Base-by-base conservation (phyloP, 495 filamentous ascomycete genomes). In the Talaromyces nanjingensis region DNA sequence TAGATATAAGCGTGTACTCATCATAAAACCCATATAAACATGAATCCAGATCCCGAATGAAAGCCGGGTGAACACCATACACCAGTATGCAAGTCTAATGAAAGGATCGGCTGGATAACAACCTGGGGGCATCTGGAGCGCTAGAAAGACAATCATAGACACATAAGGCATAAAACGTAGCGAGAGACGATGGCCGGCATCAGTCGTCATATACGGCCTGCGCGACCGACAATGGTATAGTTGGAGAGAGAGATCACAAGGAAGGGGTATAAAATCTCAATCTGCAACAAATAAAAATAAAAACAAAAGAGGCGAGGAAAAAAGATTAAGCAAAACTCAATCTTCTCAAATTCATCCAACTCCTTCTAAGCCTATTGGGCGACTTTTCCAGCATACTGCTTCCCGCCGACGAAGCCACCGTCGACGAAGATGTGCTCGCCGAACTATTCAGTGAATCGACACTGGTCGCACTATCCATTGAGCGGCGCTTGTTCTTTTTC, bases 371-470 rank as follows among this genome's bases (percentile, higher is more conserved):
- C 68, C 73, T 70, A 64, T 67, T 61, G 66, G 67, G 66, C 62
- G 68, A 55, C 27, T 67, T 60, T 22, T 60, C 37, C 7, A 65
- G 66, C 47, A 63, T 58, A 65, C 67, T 69, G 27, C 71, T 72
- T 58, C 70, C 70, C 25, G 70, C 66, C 64, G 74, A 34, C 5
- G 67, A 65, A 45, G 33, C 33, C 33, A 37, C 33, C 33, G 33
- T 37, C 33, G 33, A 11, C 33, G 68, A 69, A 66, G 71, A 68
- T 53, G 33, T 73, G 73, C 66, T 72, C 76, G 76, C 76, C 74
- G 67, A 68, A 72, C 33, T 73, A 9, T 61, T 65, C 7, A 74
- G 18, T 7, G 71, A 69, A 33, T 64, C 62, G 63, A 76, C 78
- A 63, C 76, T 74, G 62, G 72, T 72, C 34, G 56, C 68, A 68